phyloP scores from a whole-genome alignment of 257 asterid species.

The Solanum sparsipilum region DNA sequence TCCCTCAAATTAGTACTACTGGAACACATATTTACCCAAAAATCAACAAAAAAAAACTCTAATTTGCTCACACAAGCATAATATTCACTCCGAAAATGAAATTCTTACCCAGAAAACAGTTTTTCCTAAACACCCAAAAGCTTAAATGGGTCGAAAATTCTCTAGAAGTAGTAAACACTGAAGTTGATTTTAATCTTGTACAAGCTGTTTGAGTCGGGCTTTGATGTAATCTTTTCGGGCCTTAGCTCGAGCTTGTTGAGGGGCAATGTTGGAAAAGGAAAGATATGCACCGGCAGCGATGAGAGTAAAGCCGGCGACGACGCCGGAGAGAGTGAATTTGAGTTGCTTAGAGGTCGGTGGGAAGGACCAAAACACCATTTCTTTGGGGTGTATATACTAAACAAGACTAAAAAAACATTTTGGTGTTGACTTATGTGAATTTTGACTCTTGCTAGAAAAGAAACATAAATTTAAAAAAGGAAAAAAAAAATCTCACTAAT shows the following conservation, averaged over 20 bases:
- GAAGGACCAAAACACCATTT: constrained; percentile 27
- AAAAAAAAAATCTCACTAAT: neutral
- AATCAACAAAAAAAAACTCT: no score
- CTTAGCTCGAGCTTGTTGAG: constrained; percentile 43
- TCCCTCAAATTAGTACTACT: no score
- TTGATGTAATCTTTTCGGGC: constrained; percentile 40
- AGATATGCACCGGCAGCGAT: constrained; percentile 32
- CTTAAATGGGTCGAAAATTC: neutral
- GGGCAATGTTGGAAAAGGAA: constrained; percentile 39
- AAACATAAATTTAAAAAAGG: neutral
- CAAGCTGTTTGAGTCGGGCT: constrained; percentile 34
- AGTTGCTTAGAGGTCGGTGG: constrained; percentile 29
- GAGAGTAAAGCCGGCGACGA: constrained; percentile 27
- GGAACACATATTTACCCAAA: no score
- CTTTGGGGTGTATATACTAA: neutral
- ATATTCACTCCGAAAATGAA: neutral
- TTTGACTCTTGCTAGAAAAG: neutral
- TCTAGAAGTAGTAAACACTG: neutral
- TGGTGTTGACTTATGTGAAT: neutral
- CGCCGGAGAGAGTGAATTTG: constrained; percentile 26
- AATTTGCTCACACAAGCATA: no score
- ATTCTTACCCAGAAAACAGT: neutral
- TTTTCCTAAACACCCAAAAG: neutral
- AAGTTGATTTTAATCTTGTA: constrained; percentile 14
- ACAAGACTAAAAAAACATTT: neutral